phyloP scores from a whole-genome alignment of 345 rosid species.

The Salix udensis region DNA sequence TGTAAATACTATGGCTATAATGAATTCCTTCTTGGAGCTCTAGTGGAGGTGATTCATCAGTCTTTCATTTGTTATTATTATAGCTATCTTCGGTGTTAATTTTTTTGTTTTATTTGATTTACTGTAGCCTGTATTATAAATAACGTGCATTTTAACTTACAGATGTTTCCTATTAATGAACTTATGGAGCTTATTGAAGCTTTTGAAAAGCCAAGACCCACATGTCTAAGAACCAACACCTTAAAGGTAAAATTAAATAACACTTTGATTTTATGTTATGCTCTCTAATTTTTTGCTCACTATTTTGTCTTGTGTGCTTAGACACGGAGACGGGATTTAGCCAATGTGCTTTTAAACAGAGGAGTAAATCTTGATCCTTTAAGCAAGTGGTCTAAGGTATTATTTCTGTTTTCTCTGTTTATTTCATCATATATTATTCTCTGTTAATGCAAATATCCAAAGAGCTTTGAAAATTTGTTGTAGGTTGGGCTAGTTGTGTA shows the following conservation, averaged over 20 bases:
- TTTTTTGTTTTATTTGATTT: not conserved
- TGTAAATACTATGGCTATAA: constrained; percentile 87
- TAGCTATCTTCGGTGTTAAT: not conserved
- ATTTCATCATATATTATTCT: not conserved
- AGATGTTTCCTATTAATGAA: constrained; percentile 96
- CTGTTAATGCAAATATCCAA: not conserved
- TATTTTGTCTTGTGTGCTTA: constrained; percentile 26
- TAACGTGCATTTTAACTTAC: constrained; percentile 23
- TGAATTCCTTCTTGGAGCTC: constrained; percentile 67
- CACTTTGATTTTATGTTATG: constrained; percentile 10
- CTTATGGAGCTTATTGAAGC: constrained; percentile 90
- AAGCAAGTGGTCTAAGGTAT: constrained; percentile 97
- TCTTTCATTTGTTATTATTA: not conserved
- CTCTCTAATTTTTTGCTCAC: constrained; percentile 9
- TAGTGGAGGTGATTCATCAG: constrained; percentile 60
- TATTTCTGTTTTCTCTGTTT: not conserved
- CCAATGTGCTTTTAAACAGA: constrained; percentile 87
- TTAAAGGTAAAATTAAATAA: constrained; percentile 50
- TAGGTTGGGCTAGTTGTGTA: constrained; percentile 91
- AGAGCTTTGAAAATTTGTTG: constrained; percentile 11
- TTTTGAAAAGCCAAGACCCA: constrained; percentile 91
- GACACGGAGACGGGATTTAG: constrained; percentile 91
- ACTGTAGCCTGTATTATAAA: not conserved
- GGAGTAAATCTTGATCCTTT: constrained; percentile 93
- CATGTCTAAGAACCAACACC: constrained; percentile 79